Evolutionary conservation across 2,329 filamentous ascomycete genomes (phyloP).

Genomic region (Chrysoporthe austroafricana): DNA sequence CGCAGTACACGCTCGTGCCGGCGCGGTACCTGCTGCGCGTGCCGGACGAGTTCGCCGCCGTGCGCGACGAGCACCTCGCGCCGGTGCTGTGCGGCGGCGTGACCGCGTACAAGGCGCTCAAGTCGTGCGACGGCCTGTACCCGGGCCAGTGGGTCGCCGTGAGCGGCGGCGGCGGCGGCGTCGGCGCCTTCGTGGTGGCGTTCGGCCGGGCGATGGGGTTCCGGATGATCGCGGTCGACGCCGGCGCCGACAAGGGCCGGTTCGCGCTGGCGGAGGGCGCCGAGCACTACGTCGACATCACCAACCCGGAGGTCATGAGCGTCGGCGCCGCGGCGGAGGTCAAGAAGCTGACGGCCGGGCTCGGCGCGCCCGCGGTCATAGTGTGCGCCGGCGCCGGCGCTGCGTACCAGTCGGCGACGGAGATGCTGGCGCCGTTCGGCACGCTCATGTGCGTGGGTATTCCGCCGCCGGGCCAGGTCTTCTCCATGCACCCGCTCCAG

Average conservation of each 20-base stretch:
- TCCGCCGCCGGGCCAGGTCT: constrained; percentile 33
- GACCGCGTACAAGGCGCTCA: constrained; percentile 48
- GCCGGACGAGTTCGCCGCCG: constrained; percentile 35
- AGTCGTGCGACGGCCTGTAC: constrained; percentile 34
- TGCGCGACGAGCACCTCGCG: constrained; percentile 43
- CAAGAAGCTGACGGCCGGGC: constrained; percentile 32
- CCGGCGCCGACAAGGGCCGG: constrained; percentile 37
- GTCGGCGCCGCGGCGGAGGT: constrained; percentile 33
- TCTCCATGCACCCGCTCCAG: constrained; percentile 40
- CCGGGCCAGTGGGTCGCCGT: constrained; percentile 44
- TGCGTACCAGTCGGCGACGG: constrained; percentile 42
- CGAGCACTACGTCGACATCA: constrained; percentile 44
- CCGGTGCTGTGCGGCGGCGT: constrained; percentile 49
- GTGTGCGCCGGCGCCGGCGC: constrained; percentile 37
- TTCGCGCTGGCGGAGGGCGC: constrained; percentile 40
- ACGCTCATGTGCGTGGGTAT: constrained; percentile 46
- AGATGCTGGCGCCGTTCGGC: constrained; percentile 43
- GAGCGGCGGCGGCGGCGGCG: constrained; percentile 45
- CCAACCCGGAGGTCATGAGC: constrained; percentile 17
- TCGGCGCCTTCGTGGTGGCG: constrained; percentile 44
- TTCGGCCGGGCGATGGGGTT: constrained; percentile 49
- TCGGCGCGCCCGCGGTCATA: constrained; percentile 36
- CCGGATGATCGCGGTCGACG: constrained; percentile 44
- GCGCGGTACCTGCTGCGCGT: constrained; percentile 40
- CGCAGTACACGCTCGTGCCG: constrained; percentile 43